A percentile compares a stretch with the other conserved stretches of the same genome.
These are phyloP conservation scores for Paraconiothyrium sp. DNA, from an alignment of 2,329 filamentous ascomycete species.

Conservation along the genomic window DNA sequence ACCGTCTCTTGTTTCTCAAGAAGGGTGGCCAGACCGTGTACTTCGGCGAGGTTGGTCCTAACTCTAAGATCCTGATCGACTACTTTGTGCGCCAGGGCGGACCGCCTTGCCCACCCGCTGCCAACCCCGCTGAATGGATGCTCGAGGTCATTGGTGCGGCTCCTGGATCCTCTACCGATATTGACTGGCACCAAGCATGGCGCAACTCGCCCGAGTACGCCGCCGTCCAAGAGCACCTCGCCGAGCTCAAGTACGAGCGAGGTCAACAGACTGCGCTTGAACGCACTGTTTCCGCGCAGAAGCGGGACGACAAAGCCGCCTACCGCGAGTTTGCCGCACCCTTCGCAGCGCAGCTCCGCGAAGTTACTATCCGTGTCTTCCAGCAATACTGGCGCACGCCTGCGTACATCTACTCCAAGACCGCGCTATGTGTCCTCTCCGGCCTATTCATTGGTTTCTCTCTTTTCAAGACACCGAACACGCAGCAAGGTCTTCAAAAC, in stretches of 20 bases:
- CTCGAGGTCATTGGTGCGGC: conserved; percentile 65
- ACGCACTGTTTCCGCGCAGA: conserved; percentile 52
- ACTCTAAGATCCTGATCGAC: conserved; percentile 71
- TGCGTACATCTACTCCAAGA: conserved; percentile 87
- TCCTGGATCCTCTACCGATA: conserved; percentile 59
- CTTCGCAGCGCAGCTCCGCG: conserved; percentile 71
- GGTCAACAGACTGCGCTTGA: conserved; percentile 41
- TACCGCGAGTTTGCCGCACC: conserved; percentile 85
- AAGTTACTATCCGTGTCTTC: conserved; percentile 79
- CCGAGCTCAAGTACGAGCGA: conserved; percentile 55
- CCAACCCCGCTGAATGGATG: conserved; percentile 89
- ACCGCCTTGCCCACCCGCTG: conserved; percentile 69
- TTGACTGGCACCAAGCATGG: conserved; percentile 62
- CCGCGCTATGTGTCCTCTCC: conserved; percentile 70
- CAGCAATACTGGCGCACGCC: conserved; percentile 93
- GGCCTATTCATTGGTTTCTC: conserved; percentile 84
- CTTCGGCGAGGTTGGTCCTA: conserved; percentile 80
- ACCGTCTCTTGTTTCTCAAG: conserved; percentile 79
- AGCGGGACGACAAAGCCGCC: conserved; percentile 60
- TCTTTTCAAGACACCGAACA: conserved; percentile 77
- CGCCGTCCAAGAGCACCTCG: conserved; percentile 57
- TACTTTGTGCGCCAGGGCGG: conserved; percentile 83
- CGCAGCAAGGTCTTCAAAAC: conserved; percentile 82
- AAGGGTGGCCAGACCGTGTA: conserved; percentile 82
- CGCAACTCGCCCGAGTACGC: conserved; percentile 58